phyloP scores from a whole-genome alignment of 1,284 basidiomycete genomes.

The Apiotrichum gracile region DNA sequence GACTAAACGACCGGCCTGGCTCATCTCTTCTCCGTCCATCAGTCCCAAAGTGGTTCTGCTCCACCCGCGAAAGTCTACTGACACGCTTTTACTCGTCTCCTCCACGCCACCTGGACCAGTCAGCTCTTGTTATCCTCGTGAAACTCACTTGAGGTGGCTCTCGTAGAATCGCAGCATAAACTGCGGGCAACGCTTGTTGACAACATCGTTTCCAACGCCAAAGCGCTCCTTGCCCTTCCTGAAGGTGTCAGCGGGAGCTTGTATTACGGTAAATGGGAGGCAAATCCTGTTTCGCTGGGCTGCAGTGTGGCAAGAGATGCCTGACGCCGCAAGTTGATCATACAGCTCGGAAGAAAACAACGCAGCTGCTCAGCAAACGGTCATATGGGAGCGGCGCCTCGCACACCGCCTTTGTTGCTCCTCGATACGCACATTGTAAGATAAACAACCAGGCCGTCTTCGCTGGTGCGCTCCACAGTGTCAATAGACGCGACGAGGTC shows the following conservation, averaged over 20 bases:
- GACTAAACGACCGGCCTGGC: too few species aligned
- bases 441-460: slow-evolving; percentile 31
- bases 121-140: neutral
- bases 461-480: slow-evolving; percentile 33
- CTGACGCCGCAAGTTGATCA: too few species aligned
- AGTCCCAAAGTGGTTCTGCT: too few species aligned
- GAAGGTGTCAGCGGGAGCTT: slow-evolving; percentile 2
- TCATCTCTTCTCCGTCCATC: too few species aligned
- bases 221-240: slow-evolving; percentile 39
- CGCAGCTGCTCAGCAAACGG: too few species aligned
- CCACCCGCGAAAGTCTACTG: too few species aligned
- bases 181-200: slow-evolving; percentile 38
- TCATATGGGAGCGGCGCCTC: too few species aligned
- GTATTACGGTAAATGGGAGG: too few species aligned
- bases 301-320: too few species aligned
- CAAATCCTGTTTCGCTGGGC: too few species aligned
- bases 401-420: too few species aligned
- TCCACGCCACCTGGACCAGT: neutral
- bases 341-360: too few species aligned
- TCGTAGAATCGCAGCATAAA: slow-evolving; percentile 45
- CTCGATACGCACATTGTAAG: slow-evolving; percentile 39
- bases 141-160: slow-evolving; percentile 38
- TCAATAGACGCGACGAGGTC: slow-evolving; percentile 34
- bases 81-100: neutral
- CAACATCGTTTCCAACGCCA: slow-evolving; percentile 23